These are phyloP conservation scores for Albophoma yamanashiensis DNA, from an alignment of 2,329 filamentous ascomycete species.

Conservation along the genomic window DNA sequence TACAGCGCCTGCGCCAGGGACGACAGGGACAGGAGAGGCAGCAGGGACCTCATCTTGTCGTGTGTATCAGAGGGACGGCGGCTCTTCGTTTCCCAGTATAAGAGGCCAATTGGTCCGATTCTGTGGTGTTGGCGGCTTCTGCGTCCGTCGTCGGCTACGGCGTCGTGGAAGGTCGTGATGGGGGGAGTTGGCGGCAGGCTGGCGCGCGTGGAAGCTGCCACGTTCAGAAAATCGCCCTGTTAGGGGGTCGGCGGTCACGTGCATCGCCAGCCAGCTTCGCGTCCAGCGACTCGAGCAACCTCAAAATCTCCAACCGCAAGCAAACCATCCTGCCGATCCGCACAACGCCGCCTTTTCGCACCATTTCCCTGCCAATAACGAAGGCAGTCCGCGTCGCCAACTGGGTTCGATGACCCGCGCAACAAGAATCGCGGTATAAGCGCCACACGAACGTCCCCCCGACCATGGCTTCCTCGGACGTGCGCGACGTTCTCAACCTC, in stretches of 20 bases:
- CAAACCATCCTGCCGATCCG: background rate
- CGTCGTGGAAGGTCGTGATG: background rate
- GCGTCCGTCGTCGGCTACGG: background rate
- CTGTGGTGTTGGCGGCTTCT: background rate
- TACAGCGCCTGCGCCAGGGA: constrained; percentile 69
- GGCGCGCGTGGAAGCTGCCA: constrained; percentile 33
- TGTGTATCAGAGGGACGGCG: background rate
- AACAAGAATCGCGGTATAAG: constrained; percentile 11
- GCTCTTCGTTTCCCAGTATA: background rate
- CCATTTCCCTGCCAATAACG: background rate
- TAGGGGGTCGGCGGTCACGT: constrained; percentile 27
- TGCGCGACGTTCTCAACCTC: constrained; percentile 81
- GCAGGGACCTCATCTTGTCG: constrained; percentile 45
- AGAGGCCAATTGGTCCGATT: background rate
- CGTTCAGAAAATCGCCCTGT: constrained; percentile 32
- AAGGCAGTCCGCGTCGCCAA: background rate
- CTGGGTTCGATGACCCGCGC: constrained; percentile 6
- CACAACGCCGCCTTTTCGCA: background rate
- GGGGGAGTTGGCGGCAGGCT: background rate
- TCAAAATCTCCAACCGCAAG: background rate
- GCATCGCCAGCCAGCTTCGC: constrained; percentile 4
- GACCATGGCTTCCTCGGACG: constrained; percentile 64
- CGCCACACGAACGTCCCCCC: background rate
- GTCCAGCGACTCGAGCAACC: background rate
- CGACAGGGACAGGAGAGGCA: constrained; percentile 56